phyloP scores from a whole-genome alignment of 2,329 filamentous ascomycete species.

The Fusarium concolor region DNA sequence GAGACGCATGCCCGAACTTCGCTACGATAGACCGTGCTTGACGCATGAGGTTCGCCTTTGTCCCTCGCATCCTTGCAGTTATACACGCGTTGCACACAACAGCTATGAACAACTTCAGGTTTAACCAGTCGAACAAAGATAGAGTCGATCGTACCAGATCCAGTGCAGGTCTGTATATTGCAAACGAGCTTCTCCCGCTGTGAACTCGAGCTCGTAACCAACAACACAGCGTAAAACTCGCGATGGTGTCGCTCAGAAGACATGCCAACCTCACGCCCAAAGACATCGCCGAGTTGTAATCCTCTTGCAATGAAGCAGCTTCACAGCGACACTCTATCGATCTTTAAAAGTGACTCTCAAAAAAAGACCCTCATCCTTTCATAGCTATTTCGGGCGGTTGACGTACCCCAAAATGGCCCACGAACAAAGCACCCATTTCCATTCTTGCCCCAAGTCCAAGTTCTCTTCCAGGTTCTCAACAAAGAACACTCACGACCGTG shows the following conservation, averaged over 20 bases:
- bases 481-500: background rate
- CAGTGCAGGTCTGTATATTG: background rate
- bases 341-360: background rate
- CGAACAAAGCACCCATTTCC: background rate
- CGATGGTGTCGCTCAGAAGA: background rate
- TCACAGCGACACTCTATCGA: background rate
- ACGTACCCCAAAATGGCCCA: background rate
- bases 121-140: background rate
- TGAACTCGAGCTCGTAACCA: rapidly evolving
- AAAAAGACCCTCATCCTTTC: background rate
- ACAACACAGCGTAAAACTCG: background rate
- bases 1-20: too few species aligned
- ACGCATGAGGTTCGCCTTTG: background rate
- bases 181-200: background rate
- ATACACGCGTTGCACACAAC: rapidly evolving
- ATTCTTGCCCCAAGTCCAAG: background rate
- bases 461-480: background rate
- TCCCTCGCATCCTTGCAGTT: background rate
- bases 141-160: background rate
- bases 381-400: rapidly evolving
- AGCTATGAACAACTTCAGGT: background rate
- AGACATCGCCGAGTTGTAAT: background rate
- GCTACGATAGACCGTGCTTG: too few species aligned
- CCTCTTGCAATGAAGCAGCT: background rate
- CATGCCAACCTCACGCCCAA: background rate